A percentile compares a stretch with the other conserved stretches of the same genome.
phyloP scores from a whole-genome alignment of 805 yeast species.

The Metschnikowia picachoensis region DNA sequence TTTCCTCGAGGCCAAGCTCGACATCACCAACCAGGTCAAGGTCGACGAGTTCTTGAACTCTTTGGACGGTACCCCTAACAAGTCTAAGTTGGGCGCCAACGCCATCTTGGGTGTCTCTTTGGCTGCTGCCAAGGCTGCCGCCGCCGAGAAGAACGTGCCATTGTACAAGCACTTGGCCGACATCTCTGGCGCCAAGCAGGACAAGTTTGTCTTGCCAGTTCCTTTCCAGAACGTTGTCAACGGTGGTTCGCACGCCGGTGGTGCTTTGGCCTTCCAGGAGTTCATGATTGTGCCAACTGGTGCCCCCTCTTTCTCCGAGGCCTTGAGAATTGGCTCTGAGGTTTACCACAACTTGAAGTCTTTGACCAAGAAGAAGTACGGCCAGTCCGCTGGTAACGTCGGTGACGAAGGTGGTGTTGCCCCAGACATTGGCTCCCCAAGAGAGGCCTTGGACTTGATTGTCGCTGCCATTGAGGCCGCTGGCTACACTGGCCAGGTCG shows the following conservation, averaged over 20 bases:
- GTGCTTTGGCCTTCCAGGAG: conserved; percentile 98
- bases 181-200: conserved; percentile 65
- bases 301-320: conserved; percentile 89
- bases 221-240: conserved; percentile 98
- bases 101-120: conserved; percentile 97
- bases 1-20: conserved; percentile 71
- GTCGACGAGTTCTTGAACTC: conserved; percentile 80
- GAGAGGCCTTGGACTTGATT: conserved; percentile 95
- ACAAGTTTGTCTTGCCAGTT: conserved; percentile 93
- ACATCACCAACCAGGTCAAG: conserved; percentile 81
- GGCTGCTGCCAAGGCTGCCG: conserved; percentile 97
- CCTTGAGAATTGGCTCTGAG: conserved; percentile 94
- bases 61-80: conserved; percentile 97
- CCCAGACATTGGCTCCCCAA: conserved; percentile 92
- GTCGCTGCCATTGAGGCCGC: conserved; percentile 85
- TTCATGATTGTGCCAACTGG: conserved; percentile 98
- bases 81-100: conserved; percentile 96
- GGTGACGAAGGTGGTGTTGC: conserved; percentile 99
- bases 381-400: conserved; percentile 98
- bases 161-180: conserved; percentile 88
- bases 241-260: conserved; percentile 99
- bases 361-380: conserved; percentile 90
- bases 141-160: conserved; percentile 92
- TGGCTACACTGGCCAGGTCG: conserved; percentile 91
- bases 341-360: conserved; percentile 96